A percentile compares a stretch with the other conserved stretches of the same genome.
Evolutionary conservation across 148 eudicot genomes (phyloP).

Genomic region (Bassia scoparia): DNA sequence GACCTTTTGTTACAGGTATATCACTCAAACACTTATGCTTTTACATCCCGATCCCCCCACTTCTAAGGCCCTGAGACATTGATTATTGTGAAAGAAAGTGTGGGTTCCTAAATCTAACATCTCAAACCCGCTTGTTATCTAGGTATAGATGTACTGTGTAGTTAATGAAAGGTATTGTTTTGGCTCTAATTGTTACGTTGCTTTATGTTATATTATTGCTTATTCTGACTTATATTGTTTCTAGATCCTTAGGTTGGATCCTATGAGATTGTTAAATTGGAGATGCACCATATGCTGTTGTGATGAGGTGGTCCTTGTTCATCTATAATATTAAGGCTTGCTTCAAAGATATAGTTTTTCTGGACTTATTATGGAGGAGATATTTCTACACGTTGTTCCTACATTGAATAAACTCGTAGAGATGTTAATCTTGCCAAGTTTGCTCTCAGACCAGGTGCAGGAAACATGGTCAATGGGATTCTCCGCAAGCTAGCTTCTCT

Average conservation of each 20-base stretch:
- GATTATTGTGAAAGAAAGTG: neutral
- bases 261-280: constrained; percentile 84
- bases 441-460: constrained; percentile 96
- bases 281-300: constrained; percentile 92
- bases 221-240: constrained; percentile 12
- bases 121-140: too few species aligned
- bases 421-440: constrained; percentile 88
- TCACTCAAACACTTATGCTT: neutral
- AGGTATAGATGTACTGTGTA: too few species aligned
- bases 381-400: neutral
- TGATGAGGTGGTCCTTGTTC: constrained; percentile 58
- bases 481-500: constrained; percentile 68
- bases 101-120: neutral
- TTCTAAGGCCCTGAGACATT: neutral
- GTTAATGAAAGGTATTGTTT: neutral
- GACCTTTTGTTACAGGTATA: constrained; percentile 89
- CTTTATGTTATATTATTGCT: too few species aligned
- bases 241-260: constrained; percentile 91
- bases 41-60: too few species aligned
- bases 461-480: constrained; percentile 94
- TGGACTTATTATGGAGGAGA: neutral
- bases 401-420: constrained; percentile 38
- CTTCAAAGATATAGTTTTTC: neutral
- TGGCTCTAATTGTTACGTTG: neutral
- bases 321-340: neutral